Conservation (phyloP, 192 early-diverging fungal genomes). For the Podila clonocystis region DNA sequence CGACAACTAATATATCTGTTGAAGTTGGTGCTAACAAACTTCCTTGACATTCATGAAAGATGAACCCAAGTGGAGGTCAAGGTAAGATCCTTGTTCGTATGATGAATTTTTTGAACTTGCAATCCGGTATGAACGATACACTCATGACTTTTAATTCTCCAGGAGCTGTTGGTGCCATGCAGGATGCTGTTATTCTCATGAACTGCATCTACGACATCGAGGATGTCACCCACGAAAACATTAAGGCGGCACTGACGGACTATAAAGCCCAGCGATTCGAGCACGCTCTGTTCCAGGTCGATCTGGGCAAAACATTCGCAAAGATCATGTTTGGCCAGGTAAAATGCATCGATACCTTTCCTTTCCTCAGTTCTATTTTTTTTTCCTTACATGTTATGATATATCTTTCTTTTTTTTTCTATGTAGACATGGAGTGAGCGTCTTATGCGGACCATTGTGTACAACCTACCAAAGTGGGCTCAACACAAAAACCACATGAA, state of each 20-base stretch:
- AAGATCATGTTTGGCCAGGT: slow-evolving; percentile 1
- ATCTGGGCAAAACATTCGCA: not conserved
- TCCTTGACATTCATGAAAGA: not conserved
- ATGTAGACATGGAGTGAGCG: not conserved
- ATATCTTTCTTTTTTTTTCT: not conserved
- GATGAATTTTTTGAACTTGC: too few relatives aligned
- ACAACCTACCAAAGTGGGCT: not conserved
- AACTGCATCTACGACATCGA: slow-evolving; percentile 22
- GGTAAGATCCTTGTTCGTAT: not conserved
- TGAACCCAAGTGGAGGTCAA: slow-evolving; percentile 4
- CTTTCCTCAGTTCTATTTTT: not conserved
- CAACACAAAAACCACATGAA: not conserved
- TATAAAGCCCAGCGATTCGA: not conserved
- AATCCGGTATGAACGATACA: too few relatives aligned
- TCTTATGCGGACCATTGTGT: not conserved
- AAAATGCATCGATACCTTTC: not conserved
- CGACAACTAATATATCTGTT: not conserved
- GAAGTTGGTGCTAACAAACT: not conserved
- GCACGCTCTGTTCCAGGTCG: not conserved
- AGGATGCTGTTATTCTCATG: slow-evolving; percentile 17
- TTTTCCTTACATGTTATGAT: not conserved
- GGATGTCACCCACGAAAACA: slow-evolving; percentile 9
- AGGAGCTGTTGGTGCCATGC: slow-evolving; percentile 32
- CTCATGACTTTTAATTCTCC: not conserved
- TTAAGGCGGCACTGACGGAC: slow-evolving; percentile 3